A percentile compares a stretch with the other conserved stretches of the same genome.
phyloP scores from a whole-genome alignment of 2,329 filamentous ascomycete species.

The Ilyonectria robusta region DNA sequence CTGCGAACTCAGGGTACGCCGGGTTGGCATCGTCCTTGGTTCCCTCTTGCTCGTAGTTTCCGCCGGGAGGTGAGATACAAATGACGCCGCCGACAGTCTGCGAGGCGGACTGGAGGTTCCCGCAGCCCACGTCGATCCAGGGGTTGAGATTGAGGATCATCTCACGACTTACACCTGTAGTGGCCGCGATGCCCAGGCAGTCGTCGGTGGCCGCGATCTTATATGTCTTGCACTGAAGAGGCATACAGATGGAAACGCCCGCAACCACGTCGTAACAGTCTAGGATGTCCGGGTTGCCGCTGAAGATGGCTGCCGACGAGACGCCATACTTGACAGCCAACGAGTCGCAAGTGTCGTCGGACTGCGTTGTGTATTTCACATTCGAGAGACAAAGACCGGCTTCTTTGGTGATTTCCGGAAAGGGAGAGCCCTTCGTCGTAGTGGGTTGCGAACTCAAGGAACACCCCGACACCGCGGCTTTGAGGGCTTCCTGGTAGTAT shows the following conservation, averaged over 20 bases:
- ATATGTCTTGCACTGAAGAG: constrained; percentile 29
- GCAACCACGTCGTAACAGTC: constrained; percentile 25
- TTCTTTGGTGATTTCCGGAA: constrained; percentile 2
- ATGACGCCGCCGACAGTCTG: constrained; percentile 2
- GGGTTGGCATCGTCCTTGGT: constrained; percentile 22
- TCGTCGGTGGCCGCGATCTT: constrained; percentile 4
- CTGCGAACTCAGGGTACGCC: constrained; percentile 14
- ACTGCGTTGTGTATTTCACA: constrained; percentile 21
- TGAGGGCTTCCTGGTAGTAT: constrained; percentile 29
- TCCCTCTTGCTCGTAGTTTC: constrained; percentile 16
- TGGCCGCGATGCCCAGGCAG: constrained; percentile 2
- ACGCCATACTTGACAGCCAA: constrained; percentile 32
- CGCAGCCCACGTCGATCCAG: constrained; percentile 11
- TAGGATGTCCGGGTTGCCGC: constrained; percentile 24
- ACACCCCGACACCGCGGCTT: constrained; percentile 13
- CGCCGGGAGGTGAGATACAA: constrained; percentile 14
- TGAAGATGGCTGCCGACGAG: constrained; percentile 31
- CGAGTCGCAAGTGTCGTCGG: constrained; percentile 29
- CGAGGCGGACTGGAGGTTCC: background rate
- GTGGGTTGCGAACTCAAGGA: constrained; percentile 15
- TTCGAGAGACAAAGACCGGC: constrained; percentile 24
- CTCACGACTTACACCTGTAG: background rate
- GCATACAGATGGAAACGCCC: constrained; percentile 22
- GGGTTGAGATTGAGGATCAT: constrained; percentile 10
- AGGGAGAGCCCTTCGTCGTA: background rate